Base-by-base conservation (phyloP, 441 rosid species). In the Aquilaria agallochum region DNA sequence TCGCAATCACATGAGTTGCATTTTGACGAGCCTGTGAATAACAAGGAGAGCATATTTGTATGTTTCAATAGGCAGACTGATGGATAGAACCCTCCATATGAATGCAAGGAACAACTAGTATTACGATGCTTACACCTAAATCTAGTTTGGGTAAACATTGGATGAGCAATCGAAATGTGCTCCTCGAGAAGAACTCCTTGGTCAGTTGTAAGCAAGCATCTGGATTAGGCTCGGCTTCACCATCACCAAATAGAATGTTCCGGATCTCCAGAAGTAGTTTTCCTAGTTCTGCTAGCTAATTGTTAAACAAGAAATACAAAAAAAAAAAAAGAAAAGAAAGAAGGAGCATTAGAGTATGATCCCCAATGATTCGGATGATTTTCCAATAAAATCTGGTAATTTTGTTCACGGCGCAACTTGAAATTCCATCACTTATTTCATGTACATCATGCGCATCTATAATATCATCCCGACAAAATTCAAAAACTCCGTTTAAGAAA, bases 151-250 rank as follows among this genome's bases (percentile, higher is more conserved):
- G 84, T 33, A 82, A 70, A 66, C 67, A 72, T 46, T 32, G 20
- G 49, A 79, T 75, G 62, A 82, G 53, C 31, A 82, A 77, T 36
- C 88, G 85, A 30, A 82, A 73, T 0, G 88, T 80, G 13, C 80
- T 79, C 63, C 73, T 78, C 60, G 65, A 59, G 40, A 85, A 85
- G 63, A 85, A 82, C 68, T 82, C 88, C 67, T 61, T 82, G 50
- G 88, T 82, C 59, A 85, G n/a, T 53, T 65, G 75, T 11, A 79
- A 73, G 64, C 86, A 82, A 63, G 86, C 83, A 55, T 85, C 90
- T 0, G 86, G 50, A 3, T 64, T 69, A 13, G 88, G 90, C 65
- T 78, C 86, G 0, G 77, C 67, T 12, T 82, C 80, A 61, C 83
- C 77, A 31, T 73, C 67, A 8, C 90, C 90, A 11, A 71, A 85